A percentile compares a stretch with the other conserved stretches of the same genome.
These are phyloP conservation scores for Ilyonectria mors-panacis DNA, from an alignment of 2,329 filamentous ascomycete species.

Conservation along the genomic window DNA sequence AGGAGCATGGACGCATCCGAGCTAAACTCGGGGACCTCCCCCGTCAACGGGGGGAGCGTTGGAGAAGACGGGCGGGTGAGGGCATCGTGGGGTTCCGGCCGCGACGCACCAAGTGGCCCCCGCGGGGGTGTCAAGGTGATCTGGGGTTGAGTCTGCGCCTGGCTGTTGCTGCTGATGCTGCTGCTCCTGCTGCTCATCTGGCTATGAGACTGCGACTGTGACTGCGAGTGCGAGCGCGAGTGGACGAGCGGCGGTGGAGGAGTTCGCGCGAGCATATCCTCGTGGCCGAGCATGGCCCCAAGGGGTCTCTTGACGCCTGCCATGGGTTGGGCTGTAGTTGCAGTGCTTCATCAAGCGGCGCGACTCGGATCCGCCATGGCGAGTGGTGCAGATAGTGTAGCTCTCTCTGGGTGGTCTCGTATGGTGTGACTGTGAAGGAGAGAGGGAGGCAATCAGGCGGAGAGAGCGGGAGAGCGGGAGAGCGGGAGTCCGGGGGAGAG, in stretches of 20 bases:
- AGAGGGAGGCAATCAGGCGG: not conserved
- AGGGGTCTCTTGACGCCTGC: slow-evolving; percentile 60
- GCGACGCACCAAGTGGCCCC: slow-evolving; percentile 25
- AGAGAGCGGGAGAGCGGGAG: slow-evolving; percentile 7
- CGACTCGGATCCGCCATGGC: slow-evolving; percentile 37
- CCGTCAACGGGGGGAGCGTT: slow-evolving; percentile 43
- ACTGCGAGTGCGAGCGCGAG: slow-evolving; percentile 20
- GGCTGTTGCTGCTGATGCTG: slow-evolving; percentile 37
- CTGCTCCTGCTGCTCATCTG: slow-evolving; percentile 33
- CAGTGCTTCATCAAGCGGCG: slow-evolving; percentile 41
- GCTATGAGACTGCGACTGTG: slow-evolving; percentile 34
- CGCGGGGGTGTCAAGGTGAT: slow-evolving; percentile 22
- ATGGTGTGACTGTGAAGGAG: slow-evolving; percentile 5
- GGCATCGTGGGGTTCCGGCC: slow-evolving; percentile 39
- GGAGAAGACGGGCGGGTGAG: slow-evolving; percentile 46
- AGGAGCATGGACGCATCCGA: slow-evolving; percentile 80
- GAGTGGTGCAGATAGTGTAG: slow-evolving; percentile 10
- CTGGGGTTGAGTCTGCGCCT: slow-evolving; percentile 34
- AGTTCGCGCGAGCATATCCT: slow-evolving; percentile 38
- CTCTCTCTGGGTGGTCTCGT: slow-evolving; percentile 7
- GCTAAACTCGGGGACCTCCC: slow-evolving; percentile 61
- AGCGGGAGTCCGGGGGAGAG: slow-evolving; percentile 9
- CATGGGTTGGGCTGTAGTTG: slow-evolving; percentile 43
- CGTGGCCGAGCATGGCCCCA: slow-evolving; percentile 52
- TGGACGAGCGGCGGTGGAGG: slow-evolving; percentile 16